phyloP scores from a whole-genome alignment of 495 filamentous ascomycete genomes.

The Glarea lozoyensis region DNA sequence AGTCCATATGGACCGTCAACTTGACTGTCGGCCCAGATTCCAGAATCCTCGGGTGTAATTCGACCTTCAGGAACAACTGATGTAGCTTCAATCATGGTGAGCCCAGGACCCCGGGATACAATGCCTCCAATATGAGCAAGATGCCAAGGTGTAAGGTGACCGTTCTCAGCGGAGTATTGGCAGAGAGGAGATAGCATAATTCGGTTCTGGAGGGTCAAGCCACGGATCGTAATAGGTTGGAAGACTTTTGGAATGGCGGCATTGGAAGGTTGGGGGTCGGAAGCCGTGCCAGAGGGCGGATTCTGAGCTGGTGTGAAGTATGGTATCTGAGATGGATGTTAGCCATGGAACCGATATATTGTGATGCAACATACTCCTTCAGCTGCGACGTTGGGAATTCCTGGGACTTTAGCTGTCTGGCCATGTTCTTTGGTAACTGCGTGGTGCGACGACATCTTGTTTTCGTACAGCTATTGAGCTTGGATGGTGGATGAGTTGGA shows the following conservation, averaged over 20 bases:
- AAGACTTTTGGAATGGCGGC: constrained; percentile 59
- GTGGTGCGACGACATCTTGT: too few species aligned
- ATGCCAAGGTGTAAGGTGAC: constrained; percentile 57
- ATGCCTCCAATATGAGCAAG: constrained; percentile 42
- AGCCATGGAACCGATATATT: too few species aligned
- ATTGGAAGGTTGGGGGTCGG: constrained; percentile 48
- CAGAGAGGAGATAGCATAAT: constrained; percentile 54
- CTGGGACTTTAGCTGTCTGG: too few species aligned
- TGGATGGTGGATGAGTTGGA: too few species aligned
- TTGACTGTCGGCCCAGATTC: constrained; percentile 69
- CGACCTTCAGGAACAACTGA: constrained; percentile 62
- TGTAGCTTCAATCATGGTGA: constrained; percentile 67
- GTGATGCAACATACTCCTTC: too few species aligned
- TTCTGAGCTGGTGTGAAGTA: constrained; percentile 62
- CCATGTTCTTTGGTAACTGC: too few species aligned
- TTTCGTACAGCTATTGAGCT: too few species aligned
- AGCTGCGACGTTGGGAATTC: too few species aligned
- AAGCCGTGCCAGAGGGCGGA: constrained; percentile 56
- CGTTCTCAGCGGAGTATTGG: constrained; percentile 60
- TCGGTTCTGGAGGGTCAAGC: constrained; percentile 51
- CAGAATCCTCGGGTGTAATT: constrained; percentile 63
- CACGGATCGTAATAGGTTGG: constrained; percentile 49
- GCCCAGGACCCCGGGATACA: constrained; percentile 54
- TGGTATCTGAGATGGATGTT: too few species aligned
- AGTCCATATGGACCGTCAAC: constrained; percentile 51